Base-by-base conservation (phyloP, 371 early-diverging fungal genomes). In the Mucor plumbeus region DNA sequence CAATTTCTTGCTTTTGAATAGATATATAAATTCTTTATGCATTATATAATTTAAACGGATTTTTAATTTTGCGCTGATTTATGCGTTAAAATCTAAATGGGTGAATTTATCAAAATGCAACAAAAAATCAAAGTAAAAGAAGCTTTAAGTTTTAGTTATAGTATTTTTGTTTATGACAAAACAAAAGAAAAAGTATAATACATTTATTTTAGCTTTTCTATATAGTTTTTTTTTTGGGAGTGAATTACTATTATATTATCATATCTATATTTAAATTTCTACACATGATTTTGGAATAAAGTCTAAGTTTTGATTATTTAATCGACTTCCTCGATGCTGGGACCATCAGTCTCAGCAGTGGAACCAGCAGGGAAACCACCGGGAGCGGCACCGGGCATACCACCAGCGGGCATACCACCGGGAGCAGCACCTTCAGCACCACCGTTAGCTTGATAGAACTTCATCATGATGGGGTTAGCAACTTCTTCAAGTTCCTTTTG, bases 381-480 rank as follows among this genome's bases (percentile, higher is more conserved):
- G 64, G 92, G 77, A 53, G 61, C 63, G 47, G 69, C 65, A 61
- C 63, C 81, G 26, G 63, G 63, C 63, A 57, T 34, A 41, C 60
- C 67, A 66, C 65, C 62, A 95, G 87, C 61, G 9, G 94, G 97
- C 74, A 88, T 86, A 61, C 90, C 92, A 77, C 92, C 96, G 90
- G 84, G 70, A 67, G 87, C 89, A 73, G 86, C 88, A 58, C 81
- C 89, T 70, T 70, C 78, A 71, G 82, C 89, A 76, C 89, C 94
- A 72, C 91, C 94, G 64, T 92, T 75, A 40, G 55, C 61, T 70
- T 78, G 90, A 73, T 94, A 94, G 67, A 94, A 70, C 78, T 88
- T 90, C 76, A 76, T 84, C 91, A 94, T 92, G 87, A 94, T 93
- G 72, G 96, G 96, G 90, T 94, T 94, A 72, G 94, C 92, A 59